Evolutionary conservation across 1,284 basidiomycete genomes (phyloP), one percentile per base, ranked within the genome.

Genomic region (Rhodotorula sp.): DNA sequence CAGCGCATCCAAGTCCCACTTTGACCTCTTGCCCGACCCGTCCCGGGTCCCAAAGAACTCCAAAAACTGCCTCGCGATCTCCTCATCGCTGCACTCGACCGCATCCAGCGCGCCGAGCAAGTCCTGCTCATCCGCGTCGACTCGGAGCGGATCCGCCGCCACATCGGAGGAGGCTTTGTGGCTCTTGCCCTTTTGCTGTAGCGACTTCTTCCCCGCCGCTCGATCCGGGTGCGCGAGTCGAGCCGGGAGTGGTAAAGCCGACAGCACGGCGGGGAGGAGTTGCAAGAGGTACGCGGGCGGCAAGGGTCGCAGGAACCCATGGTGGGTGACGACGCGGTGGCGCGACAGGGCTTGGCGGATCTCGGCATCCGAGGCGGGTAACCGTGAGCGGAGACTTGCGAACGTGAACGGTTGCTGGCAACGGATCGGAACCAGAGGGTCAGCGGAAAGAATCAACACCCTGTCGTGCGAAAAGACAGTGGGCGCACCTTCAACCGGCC

Each of bases 1-100:
- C 1, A 83, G 79, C 7, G 85, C 83, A 61, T 90, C 83, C 84
- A 91, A 87, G 60, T 79, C 84, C 90, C 91, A 92, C 49, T 79
- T 82, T 4, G 56, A 62, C 67, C 55, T 56, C 69, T 64, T 31
- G 49, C 23, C 49, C 23, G 60, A 61, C 23, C 69, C 62, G 6
- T 60, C 69, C 1, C 89, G 79, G 2, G 82, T 80, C 5, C 92
- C 92, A 76, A 93, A 95, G 87, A 93, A 92, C 0, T 80, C 79
- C 83, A 95, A 86, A 15, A 94, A 84, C 76, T 92, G 90, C 5
- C 78, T 80, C 0, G 87, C 85, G 8, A 94, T 86, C 0, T 84
- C 88, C 15, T 62, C 66, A 48, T 88, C 84, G 0, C 68, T 60
- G 57, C 75, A 76, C 14, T 76, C 75, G 50, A 65, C 68, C n/a